A percentile compares a stretch with the other conserved stretches of the same genome.
Evolutionary conservation across 108 stramenopile species (phyloP).

Genomic region (Cyclostephanos invisitatus): DNA sequence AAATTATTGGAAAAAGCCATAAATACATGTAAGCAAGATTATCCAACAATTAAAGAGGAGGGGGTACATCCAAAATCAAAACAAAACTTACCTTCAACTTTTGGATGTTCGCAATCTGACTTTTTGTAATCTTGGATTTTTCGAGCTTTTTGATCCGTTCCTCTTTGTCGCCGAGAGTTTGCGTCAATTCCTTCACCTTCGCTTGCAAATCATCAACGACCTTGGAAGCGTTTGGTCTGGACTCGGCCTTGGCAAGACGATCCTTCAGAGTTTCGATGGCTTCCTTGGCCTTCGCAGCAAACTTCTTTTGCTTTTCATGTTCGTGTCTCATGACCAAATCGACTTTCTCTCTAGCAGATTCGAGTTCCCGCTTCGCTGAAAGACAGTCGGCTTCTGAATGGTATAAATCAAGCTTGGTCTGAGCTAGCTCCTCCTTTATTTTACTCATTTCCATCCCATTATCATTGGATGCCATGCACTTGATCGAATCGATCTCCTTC

Average conservation of each 20-base stretch:
- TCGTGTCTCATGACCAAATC: slow-evolving; percentile 23
- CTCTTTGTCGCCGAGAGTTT: slow-evolving; percentile 58
- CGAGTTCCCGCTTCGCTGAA: slow-evolving; percentile 43
- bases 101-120: slow-evolving; percentile 65
- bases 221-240: not conserved
- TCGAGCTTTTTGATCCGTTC: slow-evolving; percentile 82
- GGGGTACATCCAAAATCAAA: not conserved
- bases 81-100: slow-evolving; percentile 68
- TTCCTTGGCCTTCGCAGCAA: slow-evolving; percentile 39
- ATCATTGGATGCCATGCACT: slow-evolving; percentile 22
- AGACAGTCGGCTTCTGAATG: slow-evolving; percentile 28
- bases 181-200: slow-evolving; percentile 53
- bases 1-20: not conserved
- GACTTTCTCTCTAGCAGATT: slow-evolving; percentile 40
- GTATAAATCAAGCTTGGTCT: slow-evolving; percentile 28
- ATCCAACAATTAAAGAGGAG: not conserved
- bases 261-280: slow-evolving; percentile 19
- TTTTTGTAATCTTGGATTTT: slow-evolving; percentile 71
- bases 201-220: slow-evolving; percentile 13
- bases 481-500: slow-evolving; percentile 30
- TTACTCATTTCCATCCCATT: slow-evolving; percentile 39
- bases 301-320: slow-evolving; percentile 37
- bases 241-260: slow-evolving; percentile 10
- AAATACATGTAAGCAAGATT: not conserved
- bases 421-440: slow-evolving; percentile 38